phyloP scores from a whole-genome alignment of 176 grass and related monocot genomes.

The Zoysia pacifica region DNA sequence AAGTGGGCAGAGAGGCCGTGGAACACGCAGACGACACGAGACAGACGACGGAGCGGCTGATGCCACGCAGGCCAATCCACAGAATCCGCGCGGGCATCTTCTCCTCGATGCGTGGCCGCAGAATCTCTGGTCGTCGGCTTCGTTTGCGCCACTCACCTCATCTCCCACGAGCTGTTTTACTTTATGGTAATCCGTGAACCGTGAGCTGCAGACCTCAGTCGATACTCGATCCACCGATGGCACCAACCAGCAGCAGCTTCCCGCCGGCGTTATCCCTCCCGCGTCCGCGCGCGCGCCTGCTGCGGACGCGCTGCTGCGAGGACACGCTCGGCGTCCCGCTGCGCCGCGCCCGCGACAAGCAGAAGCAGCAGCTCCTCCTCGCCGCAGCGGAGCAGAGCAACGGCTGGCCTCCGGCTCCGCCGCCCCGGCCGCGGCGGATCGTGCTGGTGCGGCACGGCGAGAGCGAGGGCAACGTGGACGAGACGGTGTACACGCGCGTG shows the following conservation, averaged over 20 bases:
- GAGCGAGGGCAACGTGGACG: slow-evolving; percentile 91
- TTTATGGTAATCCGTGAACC: no score
- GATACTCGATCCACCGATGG: neutral
- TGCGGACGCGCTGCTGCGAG: slow-evolving; percentile 63
- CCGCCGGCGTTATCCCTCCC: slow-evolving; percentile 5
- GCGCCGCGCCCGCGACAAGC: neutral
- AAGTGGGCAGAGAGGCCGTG: no score
- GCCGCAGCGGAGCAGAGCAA: neutral
- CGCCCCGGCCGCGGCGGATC: slow-evolving; percentile 60
- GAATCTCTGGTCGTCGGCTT: no score
- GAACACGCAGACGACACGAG: no score
- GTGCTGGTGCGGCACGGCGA: slow-evolving; percentile 79
- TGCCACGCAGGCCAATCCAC: no score
- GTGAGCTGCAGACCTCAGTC: no score
- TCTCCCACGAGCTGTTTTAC: no score
- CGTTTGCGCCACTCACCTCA: no score
- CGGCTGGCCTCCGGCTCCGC: neutral
- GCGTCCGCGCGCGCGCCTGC: slow-evolving; percentile 1
- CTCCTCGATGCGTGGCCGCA: no score
- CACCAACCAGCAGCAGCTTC: slow-evolving; percentile 8
- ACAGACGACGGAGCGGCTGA: no score
- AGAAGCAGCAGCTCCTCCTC: slow-evolving; percentile 34
- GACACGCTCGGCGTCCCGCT: slow-evolving; percentile 51
- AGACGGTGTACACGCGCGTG: slow-evolving; percentile 66
- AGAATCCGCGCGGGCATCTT: no score